Conservation (phyloP, 2,329 filamentous ascomycete species). For the Trichoderma sp. region DNA sequence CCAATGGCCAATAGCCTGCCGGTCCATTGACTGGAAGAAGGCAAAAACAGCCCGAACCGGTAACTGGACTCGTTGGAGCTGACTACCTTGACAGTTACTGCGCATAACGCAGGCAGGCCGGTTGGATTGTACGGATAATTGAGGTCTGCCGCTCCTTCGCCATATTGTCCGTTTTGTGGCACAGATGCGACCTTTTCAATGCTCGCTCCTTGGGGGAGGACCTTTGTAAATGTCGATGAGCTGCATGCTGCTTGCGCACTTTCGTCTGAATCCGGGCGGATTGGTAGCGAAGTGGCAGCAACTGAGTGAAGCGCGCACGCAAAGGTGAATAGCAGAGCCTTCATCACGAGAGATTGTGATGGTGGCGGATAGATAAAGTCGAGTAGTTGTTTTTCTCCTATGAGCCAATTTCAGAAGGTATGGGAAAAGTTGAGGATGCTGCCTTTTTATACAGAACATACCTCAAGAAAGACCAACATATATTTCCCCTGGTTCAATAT, state of each 20-base stretch:
- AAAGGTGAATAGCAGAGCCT: not conserved
- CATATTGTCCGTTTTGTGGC: not conserved
- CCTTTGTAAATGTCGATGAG: not conserved
- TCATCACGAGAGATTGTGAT: not conserved
- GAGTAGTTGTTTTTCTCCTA: not conserved
- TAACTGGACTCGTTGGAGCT: not conserved
- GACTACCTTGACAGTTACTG: not conserved
- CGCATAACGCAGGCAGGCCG: not conserved
- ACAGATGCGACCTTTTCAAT: not conserved
- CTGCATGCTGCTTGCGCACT: not conserved
- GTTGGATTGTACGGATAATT: not conserved
- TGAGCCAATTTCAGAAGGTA: not conserved
- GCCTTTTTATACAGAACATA: not conserved
- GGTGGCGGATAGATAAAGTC: not conserved
- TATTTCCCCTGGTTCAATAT: not conserved
- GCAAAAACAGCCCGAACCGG: not conserved
- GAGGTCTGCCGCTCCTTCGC: not conserved
- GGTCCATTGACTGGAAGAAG: not conserved
- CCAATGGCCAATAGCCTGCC: not conserved
- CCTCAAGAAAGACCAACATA: not conserved
- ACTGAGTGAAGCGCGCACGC: not conserved
- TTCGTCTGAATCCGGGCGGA: not conserved
- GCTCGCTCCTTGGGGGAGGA: not conserved
- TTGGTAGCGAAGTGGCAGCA: not conserved
- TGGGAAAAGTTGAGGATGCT: not conserved